Evolutionary conservation across 805 yeast genomes (phyloP).

Genomic region (Metschnikowia proteae): DNA sequence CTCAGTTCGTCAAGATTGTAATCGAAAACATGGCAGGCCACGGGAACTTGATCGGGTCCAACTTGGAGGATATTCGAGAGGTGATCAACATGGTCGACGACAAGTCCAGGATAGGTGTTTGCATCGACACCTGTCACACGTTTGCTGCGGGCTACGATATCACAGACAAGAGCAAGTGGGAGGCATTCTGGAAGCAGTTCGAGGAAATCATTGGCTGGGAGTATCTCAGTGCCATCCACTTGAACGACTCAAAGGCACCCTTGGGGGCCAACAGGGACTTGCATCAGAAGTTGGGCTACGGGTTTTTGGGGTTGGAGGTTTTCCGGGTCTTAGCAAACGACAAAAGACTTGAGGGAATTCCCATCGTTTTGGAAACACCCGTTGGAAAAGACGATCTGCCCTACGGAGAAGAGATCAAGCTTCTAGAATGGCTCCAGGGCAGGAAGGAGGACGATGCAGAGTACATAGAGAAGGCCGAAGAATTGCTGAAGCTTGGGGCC

Average conservation of each 20-base stretch:
- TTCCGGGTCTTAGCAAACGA: conserved; percentile 77
- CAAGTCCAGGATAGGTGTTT: conserved; percentile 86
- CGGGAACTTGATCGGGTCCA: conserved; percentile 83
- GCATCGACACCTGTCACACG: conserved; percentile 94
- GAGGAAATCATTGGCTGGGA: conserved; percentile 71
- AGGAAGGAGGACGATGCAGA: conserved; percentile 52
- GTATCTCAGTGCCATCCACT: conserved; percentile 75
- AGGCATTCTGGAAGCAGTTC: conserved; percentile 70
- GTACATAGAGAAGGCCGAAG: conserved; percentile 43
- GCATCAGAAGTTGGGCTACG: conserved; percentile 86
- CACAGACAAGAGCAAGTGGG: conserved; percentile 52
- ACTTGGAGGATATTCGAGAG: conserved; percentile 65
- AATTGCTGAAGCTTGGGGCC: conserved; percentile 57
- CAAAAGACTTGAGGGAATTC: conserved; percentile 57
- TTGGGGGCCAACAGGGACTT: conserved; percentile 84
- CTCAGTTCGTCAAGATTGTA: conserved; percentile 79
- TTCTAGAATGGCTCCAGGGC: conserved; percentile 78
- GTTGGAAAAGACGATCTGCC: conserved; percentile 57
- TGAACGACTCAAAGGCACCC: conserved; percentile 95
- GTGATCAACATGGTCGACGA: conserved; percentile 79
- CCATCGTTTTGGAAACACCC: conserved; percentile 88
- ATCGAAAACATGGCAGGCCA: conserved; percentile 98
- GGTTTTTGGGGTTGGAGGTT: conserved; percentile 82
- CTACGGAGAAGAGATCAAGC: conserved; percentile 78
- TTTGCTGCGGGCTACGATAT: conserved; percentile 96